Evolutionary conservation across 1,139 yeast genomes (phyloP).

Genomic region (Schwanniomyces etchellsii): DNA sequence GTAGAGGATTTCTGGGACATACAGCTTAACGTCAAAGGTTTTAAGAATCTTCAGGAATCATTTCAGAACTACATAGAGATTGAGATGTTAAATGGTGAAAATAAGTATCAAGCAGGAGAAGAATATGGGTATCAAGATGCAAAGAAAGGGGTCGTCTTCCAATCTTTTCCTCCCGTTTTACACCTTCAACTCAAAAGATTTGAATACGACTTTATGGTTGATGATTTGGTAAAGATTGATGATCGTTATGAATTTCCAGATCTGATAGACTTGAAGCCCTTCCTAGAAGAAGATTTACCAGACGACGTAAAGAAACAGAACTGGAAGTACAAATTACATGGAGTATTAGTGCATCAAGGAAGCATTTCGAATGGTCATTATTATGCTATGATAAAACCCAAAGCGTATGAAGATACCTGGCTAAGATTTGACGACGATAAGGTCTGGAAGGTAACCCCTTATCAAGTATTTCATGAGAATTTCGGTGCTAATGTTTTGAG

Average conservation of each 20-base stretch:
- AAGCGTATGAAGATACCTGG: conserved; percentile 62
- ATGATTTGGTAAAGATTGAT: conserved; percentile 84
- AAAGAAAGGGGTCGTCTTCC: conserved; percentile 90
- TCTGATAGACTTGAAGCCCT: conserved; percentile 73
- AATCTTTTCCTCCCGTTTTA: conserved; percentile 84
- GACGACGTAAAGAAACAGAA: conserved; percentile 44
- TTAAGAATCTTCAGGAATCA: conserved; percentile 65
- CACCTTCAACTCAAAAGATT: conserved; percentile 91
- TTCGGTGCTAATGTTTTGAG: conserved; percentile 72
- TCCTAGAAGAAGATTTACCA: conserved; percentile 56
- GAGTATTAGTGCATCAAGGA: conserved; percentile 94
- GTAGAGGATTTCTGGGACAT: conserved; percentile 98
- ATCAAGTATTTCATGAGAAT: conserved; percentile 87
- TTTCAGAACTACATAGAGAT: conserved; percentile 84
- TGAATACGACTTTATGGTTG: conserved; percentile 89
- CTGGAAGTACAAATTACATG: conserved; percentile 80
- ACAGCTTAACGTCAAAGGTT: conserved; percentile 86
- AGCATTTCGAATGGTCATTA: conserved; percentile 95
- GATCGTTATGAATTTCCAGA: conserved; percentile 91
- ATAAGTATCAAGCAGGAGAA: conserved; percentile 91
- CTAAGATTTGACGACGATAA: conserved; percentile 90
- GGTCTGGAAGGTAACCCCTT: conserved; percentile 79
- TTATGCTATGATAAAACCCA: conserved; percentile 88
- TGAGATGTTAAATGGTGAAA: conserved; percentile 90
- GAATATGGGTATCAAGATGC: conserved; percentile 89